phyloP scores from a whole-genome alignment of 805 yeast species.

The Scheffersomyces spartinae region DNA sequence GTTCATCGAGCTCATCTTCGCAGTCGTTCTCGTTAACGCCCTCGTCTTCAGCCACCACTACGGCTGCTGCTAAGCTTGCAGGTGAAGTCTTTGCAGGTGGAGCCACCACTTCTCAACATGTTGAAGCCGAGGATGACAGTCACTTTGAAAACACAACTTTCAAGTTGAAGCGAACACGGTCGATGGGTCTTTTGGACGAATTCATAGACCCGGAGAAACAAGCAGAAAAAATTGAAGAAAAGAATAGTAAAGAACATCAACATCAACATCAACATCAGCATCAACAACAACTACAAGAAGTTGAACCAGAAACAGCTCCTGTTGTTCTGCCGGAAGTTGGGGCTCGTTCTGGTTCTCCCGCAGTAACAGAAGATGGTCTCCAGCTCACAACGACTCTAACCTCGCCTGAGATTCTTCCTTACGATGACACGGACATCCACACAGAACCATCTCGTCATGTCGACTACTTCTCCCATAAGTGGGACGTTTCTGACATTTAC shows the following conservation, averaged over 20 bases:
- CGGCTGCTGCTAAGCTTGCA: too few relatives aligned
- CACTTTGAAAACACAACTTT: conserved; percentile 63
- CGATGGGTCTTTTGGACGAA: conserved; percentile 71
- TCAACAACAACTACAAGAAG: not conserved
- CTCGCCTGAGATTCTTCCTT: conserved; percentile 38
- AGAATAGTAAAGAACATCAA: conserved; percentile 3
- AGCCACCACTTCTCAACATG: conserved; percentile 52
- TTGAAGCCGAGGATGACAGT: conserved; percentile 60
- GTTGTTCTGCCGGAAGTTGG: not conserved
- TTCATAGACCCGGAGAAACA: conserved; percentile 35
- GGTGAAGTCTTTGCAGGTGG: conserved; percentile 50
- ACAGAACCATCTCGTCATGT: conserved; percentile 84
- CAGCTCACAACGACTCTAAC: not conserved
- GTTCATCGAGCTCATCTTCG: too few relatives aligned
- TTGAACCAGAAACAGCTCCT: not conserved
- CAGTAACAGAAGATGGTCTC: not conserved
- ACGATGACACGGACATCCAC: conserved; percentile 73
- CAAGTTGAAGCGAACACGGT: conserved; percentile 69
- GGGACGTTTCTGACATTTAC: conserved; percentile 91
- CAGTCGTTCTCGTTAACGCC: too few relatives aligned
- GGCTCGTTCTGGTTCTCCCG: not conserved
- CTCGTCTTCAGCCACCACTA: too few relatives aligned
- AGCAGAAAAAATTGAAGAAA: conserved; percentile 7
- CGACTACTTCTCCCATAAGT: conserved; percentile 87
- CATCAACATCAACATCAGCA: not conserved